Evolutionary conservation across 495 filamentous ascomycete genomes (phyloP).

Genomic region (Hypoxylon subgilvum): DNA sequence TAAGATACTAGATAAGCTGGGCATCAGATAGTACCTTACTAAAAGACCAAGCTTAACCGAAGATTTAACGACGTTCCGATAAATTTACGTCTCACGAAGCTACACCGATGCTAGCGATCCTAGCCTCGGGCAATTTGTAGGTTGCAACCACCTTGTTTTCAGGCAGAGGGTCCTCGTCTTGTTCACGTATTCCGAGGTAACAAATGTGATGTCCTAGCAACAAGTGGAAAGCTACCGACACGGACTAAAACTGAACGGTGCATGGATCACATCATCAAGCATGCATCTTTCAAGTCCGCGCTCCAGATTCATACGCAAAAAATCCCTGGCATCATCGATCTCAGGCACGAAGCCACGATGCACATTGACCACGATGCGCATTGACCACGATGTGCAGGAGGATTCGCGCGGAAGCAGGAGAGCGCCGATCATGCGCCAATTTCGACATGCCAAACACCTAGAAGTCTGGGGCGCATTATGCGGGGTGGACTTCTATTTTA

Average conservation of each 20-base stretch:
- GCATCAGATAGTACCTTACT: not conserved
- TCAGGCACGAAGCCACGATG: constrained; percentile 22
- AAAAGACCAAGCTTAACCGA: constrained; percentile 4
- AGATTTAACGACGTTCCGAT: constrained; percentile 25
- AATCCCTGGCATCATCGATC: constrained; percentile 5
- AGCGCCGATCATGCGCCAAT: constrained; percentile 28
- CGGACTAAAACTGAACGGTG: constrained; percentile 9
- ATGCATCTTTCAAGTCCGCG: constrained; percentile 1
- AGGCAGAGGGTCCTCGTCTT: constrained; percentile 21
- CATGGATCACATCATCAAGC: constrained; percentile 16
- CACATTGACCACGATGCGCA: not conserved
- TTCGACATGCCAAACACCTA: constrained; percentile 14
- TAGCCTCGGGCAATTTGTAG: constrained; percentile 27
- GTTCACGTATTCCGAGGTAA: not conserved
- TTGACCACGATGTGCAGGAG: constrained; percentile 1
- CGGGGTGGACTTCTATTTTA: constrained; percentile 20
- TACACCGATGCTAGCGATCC: not conserved
- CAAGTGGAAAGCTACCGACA: too few relatives aligned
- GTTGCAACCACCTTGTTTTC: constrained; percentile 7
- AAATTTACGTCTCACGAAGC: constrained; percentile 28
- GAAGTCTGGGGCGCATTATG: constrained; percentile 35
- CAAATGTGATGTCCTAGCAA: too few relatives aligned
- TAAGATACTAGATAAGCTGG: not conserved
- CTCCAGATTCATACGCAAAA: not conserved
- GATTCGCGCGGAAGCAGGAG: constrained; percentile 14